Conservation (phyloP, 2,329 filamentous ascomycete species). For the Aspergillus floridensis region DNA sequence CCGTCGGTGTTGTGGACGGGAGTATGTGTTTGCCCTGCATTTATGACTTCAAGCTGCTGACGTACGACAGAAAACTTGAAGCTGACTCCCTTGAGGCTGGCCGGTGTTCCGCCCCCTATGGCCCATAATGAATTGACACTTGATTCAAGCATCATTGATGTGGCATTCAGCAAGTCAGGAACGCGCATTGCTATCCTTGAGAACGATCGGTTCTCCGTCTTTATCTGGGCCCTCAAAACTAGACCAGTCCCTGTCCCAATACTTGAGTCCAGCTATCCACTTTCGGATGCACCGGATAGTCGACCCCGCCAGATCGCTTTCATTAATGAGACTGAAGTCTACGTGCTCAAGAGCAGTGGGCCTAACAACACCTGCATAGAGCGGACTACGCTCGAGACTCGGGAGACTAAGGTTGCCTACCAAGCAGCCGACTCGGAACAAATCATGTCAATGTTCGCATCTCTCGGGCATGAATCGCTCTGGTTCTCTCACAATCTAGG, state of each 20-base stretch:
- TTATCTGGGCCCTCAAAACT: conserved; percentile 62
- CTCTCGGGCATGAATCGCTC: conserved; percentile 33
- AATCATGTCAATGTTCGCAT: conserved; percentile 38
- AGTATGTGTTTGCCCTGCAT: conserved; percentile 40
- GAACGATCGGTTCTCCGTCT: conserved; percentile 63
- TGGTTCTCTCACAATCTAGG: conserved; percentile 37
- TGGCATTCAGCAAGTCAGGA: conserved; percentile 67
- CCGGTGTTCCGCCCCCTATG: conserved; percentile 92
- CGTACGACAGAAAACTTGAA: conserved; percentile 60
- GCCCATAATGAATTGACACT: conserved; percentile 70
- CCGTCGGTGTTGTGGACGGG: conserved; percentile 83
- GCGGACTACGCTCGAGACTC: conserved; percentile 35
- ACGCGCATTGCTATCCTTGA: conserved; percentile 71
- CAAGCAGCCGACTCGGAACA: conserved; percentile 33
- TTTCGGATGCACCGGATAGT: conserved; percentile 27
- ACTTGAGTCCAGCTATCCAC: conserved; percentile 39
- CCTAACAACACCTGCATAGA: conserved; percentile 31
- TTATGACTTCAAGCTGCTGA: conserved; percentile 14
- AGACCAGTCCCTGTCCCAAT: conserved; percentile 37
- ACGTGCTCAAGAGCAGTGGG: conserved; percentile 40
- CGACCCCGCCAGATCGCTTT: conserved; percentile 50
- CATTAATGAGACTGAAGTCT: conserved; percentile 41
- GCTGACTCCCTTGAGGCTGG: conserved; percentile 77
- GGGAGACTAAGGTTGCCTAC: conserved; percentile 30
- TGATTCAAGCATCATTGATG: conserved; percentile 65